Evolutionary conservation across 768 basidiomycete genomes (phyloP), one percentile per base, ranked within the genome.

Genomic region (Hericium alpestre): DNA sequence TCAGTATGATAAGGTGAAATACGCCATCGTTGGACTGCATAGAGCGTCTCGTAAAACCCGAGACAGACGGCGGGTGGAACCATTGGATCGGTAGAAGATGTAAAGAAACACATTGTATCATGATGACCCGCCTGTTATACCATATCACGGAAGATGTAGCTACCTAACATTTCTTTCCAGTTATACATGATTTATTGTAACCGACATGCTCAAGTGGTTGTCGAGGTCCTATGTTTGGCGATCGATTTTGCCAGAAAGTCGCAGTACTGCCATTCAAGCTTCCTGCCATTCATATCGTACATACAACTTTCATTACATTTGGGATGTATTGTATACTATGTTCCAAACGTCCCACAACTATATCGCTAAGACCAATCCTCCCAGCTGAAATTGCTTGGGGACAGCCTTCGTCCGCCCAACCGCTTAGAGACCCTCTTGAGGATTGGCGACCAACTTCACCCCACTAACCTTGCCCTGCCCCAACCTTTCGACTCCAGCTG

Each of bases 1-100:
- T 56, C 81, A 90, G 66, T 80, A 79, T 56, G 90, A 93, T 66
- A 87, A 87, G 68, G 84, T 91, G 56, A 93, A 92, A 71, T 85
- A 87, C 64, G 83, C 86, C 0, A 78, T 94, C 59, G 71, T 87
- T 41, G 63, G 72, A 27, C 74, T 93, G 48, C 85, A 88, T 66
- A 77, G 91, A 55, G 79, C 83, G 6, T 86, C 88, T 25, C 76
- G 87, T 50, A 89, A 87, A 68, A 78, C 82, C 55, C 79, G 86
- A 37, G 87, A 89, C 56, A 76, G 88, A 66, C 69, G 79, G 61
- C 69, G 76, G 48, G 67, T 70, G 40, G 72, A 70, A 15, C 65
- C 71, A 58, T 58, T 77, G 66, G 74, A 74, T 57, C 66, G 23
- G 20, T 53, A 53, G 52, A 54, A 16, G 53, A 50, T 57, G 38